Evolutionary conservation across 2,329 filamentous ascomycete genomes (phyloP), one percentile per base, ranked within the genome.

Genomic region (Epichloe hybrida): DNA sequence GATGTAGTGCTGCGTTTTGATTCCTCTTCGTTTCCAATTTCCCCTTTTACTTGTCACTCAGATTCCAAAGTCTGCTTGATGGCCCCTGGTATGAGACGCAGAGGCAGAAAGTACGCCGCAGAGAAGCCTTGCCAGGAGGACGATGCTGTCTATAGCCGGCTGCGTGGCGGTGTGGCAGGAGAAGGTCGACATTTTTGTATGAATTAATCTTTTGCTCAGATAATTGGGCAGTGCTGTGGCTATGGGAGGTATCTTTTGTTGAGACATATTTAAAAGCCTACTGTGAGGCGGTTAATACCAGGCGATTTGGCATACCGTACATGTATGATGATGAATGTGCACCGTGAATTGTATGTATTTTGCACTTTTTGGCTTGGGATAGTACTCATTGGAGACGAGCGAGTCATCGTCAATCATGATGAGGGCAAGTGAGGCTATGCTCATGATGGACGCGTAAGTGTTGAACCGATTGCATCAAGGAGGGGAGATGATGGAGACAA

Each of bases 121-220:
- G 27, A 31, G 37, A 35, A 38, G 40, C 42, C 23, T 23, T 34
- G 35, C 47, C 40, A 40, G 46, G 45, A 37, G 41, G 46, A 35
- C 41, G 37, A 40, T 36, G 39, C 42, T 42, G 39, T 34, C 45
- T 37, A 41, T 12, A 39, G 31, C 27, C 45, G 42, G 17, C 50
- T 48, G 43, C 48, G 46, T 38, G 12, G 36, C 36, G 36, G 13
- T 38, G 36, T 31, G 27, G 27, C 8, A 34, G 23, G 31, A 34
- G n/a, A 37, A 11, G 21, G 8, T 15, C 45, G 39, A 45, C 45
- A 52, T 48, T 47, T 46, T 42, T 56, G 55, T 58, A 56, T 54
- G 55, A 53, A 54, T 50, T 57, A 57, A 55, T 55, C 45, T 51
- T 51, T 43, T 53, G 53, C 47, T 50, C 52, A 42, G 21, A 40